Percentiles rank a stretch among this genome's conserved stretches.
Conservation (phyloP, 139 green algal species). For the Chlamydomonas schloesseri region DNA sequence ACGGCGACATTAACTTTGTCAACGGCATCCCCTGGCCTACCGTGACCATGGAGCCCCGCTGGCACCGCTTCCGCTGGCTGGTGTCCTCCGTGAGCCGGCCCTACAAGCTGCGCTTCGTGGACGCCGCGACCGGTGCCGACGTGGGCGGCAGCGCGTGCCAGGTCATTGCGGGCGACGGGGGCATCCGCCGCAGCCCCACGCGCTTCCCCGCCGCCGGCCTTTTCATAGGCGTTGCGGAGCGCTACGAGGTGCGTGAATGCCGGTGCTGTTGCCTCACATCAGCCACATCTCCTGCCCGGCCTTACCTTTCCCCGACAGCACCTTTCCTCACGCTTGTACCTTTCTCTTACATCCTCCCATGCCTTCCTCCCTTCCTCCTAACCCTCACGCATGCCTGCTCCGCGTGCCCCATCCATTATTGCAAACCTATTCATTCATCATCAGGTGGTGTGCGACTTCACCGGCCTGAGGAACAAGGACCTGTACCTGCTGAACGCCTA, state of each 20-base stretch:
- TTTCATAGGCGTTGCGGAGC: constrained; percentile 25
- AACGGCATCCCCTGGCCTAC: constrained; percentile 19
- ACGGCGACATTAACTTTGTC: neutral
- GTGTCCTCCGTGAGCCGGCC: neutral
- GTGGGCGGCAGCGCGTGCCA: neutral
- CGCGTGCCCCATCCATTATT: too few species aligned
- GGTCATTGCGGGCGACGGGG: constrained; percentile 3
- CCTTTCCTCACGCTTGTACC: too few species aligned
- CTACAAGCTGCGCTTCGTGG: neutral
- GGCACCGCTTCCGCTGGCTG: constrained; percentile 1
- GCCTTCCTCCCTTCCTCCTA: too few species aligned
- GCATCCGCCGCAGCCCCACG: neutral
- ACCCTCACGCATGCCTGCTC: too few species aligned
- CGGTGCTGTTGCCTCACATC: too few species aligned
- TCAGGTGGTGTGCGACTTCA: constrained; percentile 1
- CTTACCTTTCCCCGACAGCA: too few species aligned
- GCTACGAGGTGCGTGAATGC: constrained; percentile 33
- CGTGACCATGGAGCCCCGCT: neutral
- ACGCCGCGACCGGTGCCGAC: neutral
- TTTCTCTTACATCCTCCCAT: too few species aligned
- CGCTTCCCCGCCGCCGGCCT: constrained; percentile 6
- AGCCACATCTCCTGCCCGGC: too few species aligned
- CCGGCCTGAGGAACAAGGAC: neutral
- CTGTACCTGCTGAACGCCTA: neutral
- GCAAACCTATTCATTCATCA: too few species aligned